A percentile compares a stretch with the other conserved stretches of the same genome.
Evolutionary conservation across 352 stramenopile species (phyloP).

Genomic region (Phytophthora hybrid): DNA sequence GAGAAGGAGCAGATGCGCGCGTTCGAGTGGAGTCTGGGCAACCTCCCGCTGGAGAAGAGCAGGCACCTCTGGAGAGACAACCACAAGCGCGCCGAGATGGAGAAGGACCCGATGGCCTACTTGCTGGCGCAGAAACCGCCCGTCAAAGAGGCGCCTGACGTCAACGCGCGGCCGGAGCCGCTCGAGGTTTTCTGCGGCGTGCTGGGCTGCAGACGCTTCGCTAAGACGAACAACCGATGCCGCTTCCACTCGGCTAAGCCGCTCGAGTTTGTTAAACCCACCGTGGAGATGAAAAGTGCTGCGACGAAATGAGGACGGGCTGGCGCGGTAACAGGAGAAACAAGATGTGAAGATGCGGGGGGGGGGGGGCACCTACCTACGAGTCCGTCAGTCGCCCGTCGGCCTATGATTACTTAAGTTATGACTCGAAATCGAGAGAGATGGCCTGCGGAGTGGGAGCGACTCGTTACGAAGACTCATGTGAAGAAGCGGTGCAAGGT

Average conservation of each 20-base stretch:
- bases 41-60: conserved; percentile 53
- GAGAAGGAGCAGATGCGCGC: conserved; percentile 61
- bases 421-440: conserved; percentile 38
- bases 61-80: conserved; percentile 76
- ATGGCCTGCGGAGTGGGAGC: neutral
- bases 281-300: neutral
- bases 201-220: conserved; percentile 56
- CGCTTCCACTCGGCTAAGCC: conserved; percentile 60
- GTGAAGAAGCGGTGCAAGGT: neutral
- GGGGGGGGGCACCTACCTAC: neutral
- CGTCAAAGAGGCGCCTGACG: conserved; percentile 17
- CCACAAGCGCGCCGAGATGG: conserved; percentile 48
- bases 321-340: neutral
- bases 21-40: conserved; percentile 74
- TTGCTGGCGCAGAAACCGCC: conserved; percentile 1
- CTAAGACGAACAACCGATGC: conserved; percentile 70
- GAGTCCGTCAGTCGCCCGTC: neutral
- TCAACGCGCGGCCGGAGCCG: conserved; percentile 46
- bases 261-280: conserved; percentile 35
- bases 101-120: conserved; percentile 35
- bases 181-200: conserved; percentile 55
- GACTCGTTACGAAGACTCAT: neutral
- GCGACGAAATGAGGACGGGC: conserved; percentile 16
- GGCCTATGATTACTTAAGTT: conserved; percentile 35
- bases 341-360: too few species aligned